Evolutionary conservation across 2,329 filamentous ascomycete species (phyloP).

Genomic region (Paracorniculantispora psalliotae): DNA sequence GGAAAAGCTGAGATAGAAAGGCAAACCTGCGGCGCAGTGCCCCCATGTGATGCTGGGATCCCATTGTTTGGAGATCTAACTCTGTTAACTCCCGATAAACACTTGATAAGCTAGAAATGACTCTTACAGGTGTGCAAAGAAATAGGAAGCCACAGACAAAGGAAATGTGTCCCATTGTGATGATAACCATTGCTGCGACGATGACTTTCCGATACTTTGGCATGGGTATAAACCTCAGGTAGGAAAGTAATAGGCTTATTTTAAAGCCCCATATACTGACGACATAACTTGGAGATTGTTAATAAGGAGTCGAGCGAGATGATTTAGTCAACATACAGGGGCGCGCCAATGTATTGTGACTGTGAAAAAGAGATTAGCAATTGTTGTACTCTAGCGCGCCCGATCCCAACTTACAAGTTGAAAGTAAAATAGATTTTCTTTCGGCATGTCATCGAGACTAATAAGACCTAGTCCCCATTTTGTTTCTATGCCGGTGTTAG

Average conservation of each 20-base stretch:
- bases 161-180: slow-evolving; percentile 34
- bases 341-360: slow-evolving; percentile 37
- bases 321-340: slow-evolving; percentile 30
- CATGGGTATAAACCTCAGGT: slow-evolving; percentile 40
- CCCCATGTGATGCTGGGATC: slow-evolving; percentile 31
- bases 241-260: slow-evolving; percentile 38
- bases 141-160: slow-evolving; percentile 33
- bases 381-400: neutral
- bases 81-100: neutral
- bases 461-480: slow-evolving; percentile 38
- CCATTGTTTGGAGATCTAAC: slow-evolving; percentile 35
- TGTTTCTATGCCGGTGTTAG: slow-evolving; percentile 29
- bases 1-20: slow-evolving; percentile 39
- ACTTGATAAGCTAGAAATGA: neutral
- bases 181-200: slow-evolving; percentile 29
- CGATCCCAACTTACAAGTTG: slow-evolving; percentile 22
- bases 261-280: slow-evolving; percentile 42
- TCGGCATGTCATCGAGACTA: slow-evolving; percentile 31
- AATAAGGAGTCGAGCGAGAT: neutral
- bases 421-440: slow-evolving; percentile 33
- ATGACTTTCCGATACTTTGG: slow-evolving; percentile 29
- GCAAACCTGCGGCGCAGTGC: slow-evolving; percentile 34
- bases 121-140: slow-evolving; percentile 29
- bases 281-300: slow-evolving; percentile 30
- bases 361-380: neutral